Base-by-base conservation (phyloP, 768 basidiomycete species). In the Hericium coralloides region DNA sequence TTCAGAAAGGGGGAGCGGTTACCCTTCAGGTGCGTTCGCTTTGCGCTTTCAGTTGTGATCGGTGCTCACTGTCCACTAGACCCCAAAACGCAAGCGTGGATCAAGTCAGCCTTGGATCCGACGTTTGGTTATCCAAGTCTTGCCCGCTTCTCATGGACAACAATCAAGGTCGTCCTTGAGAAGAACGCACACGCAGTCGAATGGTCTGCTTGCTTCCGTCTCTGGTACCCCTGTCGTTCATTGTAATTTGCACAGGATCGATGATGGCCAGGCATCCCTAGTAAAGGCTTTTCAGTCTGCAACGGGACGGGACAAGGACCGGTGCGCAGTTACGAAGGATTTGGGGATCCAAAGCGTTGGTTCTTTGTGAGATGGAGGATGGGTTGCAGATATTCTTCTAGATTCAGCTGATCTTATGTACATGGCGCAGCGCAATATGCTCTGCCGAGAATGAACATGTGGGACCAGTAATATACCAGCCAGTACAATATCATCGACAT, bases 71-170 rank as follows among this genome's bases (percentile, higher is more conserved):
- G 9, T 18, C 31, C 5, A 18, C 53, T 63, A 90, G 95, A 99
- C 72, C 95, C 97, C 0, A 92, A 87, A 63, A 98, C 97, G 0
- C 82, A 93, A 64, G 82, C 82, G 0, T 98, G 92, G 91, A 74
- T 99, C 12, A 80, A 80, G 61, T 68, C 74, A 1, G 78, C 87
- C 0, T 65, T 98, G 12, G 86, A 98, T 55, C 87, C 86, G 2
- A 87, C 92, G 2, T 99, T 99, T 67, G 97, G 97, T 4, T 95
- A 83, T 65, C 95, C 95, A 0, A 87, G 83, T 17, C 70, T 98
- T 39, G 95, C 84, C 3, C 83, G 97, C 17, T 98, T 98, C 72
- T 93, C 90, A 1, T 99, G 97, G 97, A 84, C 90, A 3, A 97
- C 97, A 0, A 84, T 95, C 59, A 94, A 93, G 66, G 79, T 90